phyloP scores from a whole-genome alignment of 345 rosid genomes.

The Ricinus communis region DNA sequence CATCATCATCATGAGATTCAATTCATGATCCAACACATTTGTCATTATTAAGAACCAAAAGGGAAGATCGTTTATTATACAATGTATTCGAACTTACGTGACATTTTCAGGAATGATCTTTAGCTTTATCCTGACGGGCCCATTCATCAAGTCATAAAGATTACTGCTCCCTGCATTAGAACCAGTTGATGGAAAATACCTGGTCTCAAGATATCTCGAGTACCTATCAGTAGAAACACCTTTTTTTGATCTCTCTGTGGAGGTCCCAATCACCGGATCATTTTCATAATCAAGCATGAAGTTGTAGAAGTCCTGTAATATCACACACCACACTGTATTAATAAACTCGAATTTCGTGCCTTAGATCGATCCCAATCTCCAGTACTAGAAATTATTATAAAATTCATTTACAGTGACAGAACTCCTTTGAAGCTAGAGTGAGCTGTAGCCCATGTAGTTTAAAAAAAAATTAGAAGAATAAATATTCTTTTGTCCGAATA shows the following conservation, averaged over 20 bases:
- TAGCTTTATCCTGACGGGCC: slow-evolving; percentile 33
- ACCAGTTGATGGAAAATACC: background rate
- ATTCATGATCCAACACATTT: background rate
- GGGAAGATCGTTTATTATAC: background rate
- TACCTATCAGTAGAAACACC: slow-evolving; percentile 1
- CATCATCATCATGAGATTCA: background rate
- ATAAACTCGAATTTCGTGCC: background rate
- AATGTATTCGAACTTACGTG: slow-evolving; percentile 19
- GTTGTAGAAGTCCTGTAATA: slow-evolving; percentile 37
- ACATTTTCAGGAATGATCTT: slow-evolving; percentile 40
- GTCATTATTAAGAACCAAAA: too few species aligned
- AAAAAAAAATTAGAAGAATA: too few species aligned
- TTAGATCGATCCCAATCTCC: too few species aligned
- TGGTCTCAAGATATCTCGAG: slow-evolving; percentile 11
- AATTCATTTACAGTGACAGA: too few species aligned
- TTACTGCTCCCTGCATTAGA: background rate
- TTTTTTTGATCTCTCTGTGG: background rate
- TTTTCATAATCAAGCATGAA: slow-evolving; percentile 26
- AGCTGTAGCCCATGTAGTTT: too few species aligned
- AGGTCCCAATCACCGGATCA: background rate
- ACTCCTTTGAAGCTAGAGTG: too few species aligned
- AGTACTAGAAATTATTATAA: too few species aligned
- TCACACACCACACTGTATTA: background rate
- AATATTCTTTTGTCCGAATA: too few species aligned
- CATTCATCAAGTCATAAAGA: slow-evolving; percentile 29